phyloP scores from a whole-genome alignment of 352 stramenopile genomes.

The Phytopythium helicoides region DNA sequence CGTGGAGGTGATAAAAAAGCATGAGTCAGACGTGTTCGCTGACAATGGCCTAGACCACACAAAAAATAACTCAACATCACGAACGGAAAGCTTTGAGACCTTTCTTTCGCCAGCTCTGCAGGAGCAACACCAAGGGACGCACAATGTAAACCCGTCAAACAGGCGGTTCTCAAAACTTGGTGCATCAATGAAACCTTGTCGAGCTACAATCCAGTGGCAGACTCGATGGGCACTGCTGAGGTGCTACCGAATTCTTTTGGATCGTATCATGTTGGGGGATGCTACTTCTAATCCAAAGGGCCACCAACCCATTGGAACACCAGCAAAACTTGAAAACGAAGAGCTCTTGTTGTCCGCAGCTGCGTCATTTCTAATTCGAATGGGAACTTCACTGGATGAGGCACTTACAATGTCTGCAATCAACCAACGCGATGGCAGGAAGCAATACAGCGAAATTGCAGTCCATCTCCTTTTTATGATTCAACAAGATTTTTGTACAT shows the following conservation, averaged over 20 bases:
- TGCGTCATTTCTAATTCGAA: slow-evolving; percentile 22
- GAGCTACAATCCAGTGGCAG: slow-evolving; percentile 23
- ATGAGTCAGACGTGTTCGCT: slow-evolving; percentile 54
- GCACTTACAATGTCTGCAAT: not conserved
- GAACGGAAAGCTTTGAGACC: slow-evolving; percentile 1
- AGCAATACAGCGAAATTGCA: slow-evolving; percentile 7
- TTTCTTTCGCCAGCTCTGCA: not conserved
- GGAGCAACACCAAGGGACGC: not conserved
- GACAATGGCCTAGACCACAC: not conserved
- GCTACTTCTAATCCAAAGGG: too few species aligned
- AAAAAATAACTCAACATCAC: not conserved
- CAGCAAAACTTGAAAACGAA: too few species aligned
- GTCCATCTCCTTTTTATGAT: slow-evolving; percentile 51
- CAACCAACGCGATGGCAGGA: slow-evolving; percentile 10
- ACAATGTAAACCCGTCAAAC: not conserved
- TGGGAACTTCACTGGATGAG: slow-evolving; percentile 19
- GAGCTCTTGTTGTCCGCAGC: slow-evolving; percentile 13
- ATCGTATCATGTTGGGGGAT: slow-evolving; percentile 11
- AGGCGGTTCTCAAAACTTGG: slow-evolving; percentile 5
- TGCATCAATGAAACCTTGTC: slow-evolving; percentile 6
- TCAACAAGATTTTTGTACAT: slow-evolving; percentile 61
- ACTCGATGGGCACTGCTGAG: slow-evolving; percentile 60
- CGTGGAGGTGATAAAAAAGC: slow-evolving; percentile 47
- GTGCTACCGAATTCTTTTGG: slow-evolving; percentile 52
- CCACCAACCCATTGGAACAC: too few species aligned